Evolutionary conservation across 257 asterid species (phyloP), one percentile per base, ranked within the genome.

Genomic region (Leptodermis oblonga): DNA sequence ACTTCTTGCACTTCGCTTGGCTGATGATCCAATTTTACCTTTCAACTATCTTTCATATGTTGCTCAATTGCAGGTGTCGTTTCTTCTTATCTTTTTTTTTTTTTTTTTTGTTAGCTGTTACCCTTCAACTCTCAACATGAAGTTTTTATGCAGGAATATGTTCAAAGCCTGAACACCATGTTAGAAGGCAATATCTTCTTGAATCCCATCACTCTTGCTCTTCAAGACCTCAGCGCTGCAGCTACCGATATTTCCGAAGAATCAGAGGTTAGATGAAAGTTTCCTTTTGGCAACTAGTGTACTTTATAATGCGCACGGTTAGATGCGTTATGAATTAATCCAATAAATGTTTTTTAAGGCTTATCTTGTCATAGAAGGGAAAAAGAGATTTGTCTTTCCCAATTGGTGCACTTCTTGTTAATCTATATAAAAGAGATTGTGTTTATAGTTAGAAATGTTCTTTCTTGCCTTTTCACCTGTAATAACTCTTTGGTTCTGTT

Each of bases 21-120:
- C 96, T 26, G 88, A 85, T 76, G 96, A 93, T 79, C 87, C 82
- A 17, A 74, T 93, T 64, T 79, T 93, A 74, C 99, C 95, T 52
- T 90, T 90, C 79, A 90, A 88, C 82, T 90, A 90, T 80, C 77
- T 84, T 67, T 75, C 96, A 34, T 93, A 93, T 73, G 96, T 92
- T 63, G 72, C 73, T 60, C 92, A 86, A 80, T 80, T 93, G 78
- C 88, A 81, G 97, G 99, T 93, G 72, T 28, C 46, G 48, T 22
- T 62, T 54, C 46, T 23, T 62, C 4, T 13, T 64, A 4, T 17
- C 43, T 4, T 23, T 37, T 28, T 23, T 48, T 52, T 1, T 52
- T 7, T 13, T 3, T 22, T 52, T 22, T n/a, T n/a, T n/a, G n/a
- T n/a, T n/a, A n/a, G 8, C 8, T 3, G 25, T 45, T 49, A 52